These are phyloP conservation scores for Plenodomus lindquistii DNA, from an alignment of 2,329 filamentous ascomycete species.

Conservation along the genomic window DNA sequence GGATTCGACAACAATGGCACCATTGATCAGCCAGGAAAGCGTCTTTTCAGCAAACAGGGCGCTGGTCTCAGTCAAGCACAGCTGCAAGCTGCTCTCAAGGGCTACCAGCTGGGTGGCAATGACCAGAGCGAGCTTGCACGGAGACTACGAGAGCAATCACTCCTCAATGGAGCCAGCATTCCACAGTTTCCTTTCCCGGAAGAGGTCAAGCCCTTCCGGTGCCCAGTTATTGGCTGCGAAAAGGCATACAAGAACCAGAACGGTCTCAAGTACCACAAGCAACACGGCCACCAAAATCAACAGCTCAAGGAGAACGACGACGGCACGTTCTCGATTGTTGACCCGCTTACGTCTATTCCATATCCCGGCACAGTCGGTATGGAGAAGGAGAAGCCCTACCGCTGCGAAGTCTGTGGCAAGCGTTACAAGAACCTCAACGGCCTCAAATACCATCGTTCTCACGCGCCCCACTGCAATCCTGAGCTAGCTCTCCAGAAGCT, in stretches of 20 bases:
- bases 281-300: slow-evolving; percentile 94
- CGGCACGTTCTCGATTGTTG: slow-evolving; percentile 96
- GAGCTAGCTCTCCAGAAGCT: slow-evolving; percentile 65
- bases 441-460: slow-evolving; percentile 78
- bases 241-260: slow-evolving; percentile 99
- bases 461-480: slow-evolving; percentile 88
- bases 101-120: slow-evolving; percentile 67
- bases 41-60: slow-evolving; percentile 81
- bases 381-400: slow-evolving; percentile 99
- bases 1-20: slow-evolving; percentile 47
- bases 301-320: slow-evolving; percentile 96
- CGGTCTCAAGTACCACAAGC: slow-evolving; percentile 87
- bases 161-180: slow-evolving; percentile 56
- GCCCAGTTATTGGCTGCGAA: slow-evolving; percentile 96
- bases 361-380: slow-evolving; percentile 98
- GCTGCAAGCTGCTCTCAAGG: slow-evolving; percentile 74
- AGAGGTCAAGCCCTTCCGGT: slow-evolving; percentile 97
- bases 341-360: slow-evolving; percentile 89
- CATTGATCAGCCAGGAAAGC: slow-evolving; percentile 94
- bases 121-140: slow-evolving; percentile 73
- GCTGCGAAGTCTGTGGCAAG: slow-evolving; percentile 95
- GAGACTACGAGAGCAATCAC: slow-evolving; percentile 66
- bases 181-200: slow-evolving; percentile 60
- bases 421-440: slow-evolving; percentile 99
- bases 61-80: slow-evolving; percentile 70